phyloP scores from a whole-genome alignment of 306 rosid genomes.

The Sechiopsis laciniata region DNA sequence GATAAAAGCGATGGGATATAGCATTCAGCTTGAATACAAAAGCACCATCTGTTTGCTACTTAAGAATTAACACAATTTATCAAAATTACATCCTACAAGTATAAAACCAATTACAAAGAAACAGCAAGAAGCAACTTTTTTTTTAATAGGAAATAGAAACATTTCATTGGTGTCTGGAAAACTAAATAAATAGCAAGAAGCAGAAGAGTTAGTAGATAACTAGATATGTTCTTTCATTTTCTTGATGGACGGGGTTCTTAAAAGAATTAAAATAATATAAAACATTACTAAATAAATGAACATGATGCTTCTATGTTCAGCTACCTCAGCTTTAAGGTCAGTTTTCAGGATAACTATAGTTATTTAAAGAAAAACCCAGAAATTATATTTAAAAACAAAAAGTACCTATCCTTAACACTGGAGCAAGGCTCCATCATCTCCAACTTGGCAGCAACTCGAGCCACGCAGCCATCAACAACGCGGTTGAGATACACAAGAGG shows the following conservation, averaged over 20 bases:
- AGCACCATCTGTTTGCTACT: neutral
- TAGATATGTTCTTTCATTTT: neutral
- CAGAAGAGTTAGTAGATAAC: neutral
- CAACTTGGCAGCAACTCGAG: conserved; percentile 71
- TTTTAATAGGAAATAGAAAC: no score
- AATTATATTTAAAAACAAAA: conserved; percentile 23
- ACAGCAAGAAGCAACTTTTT: neutral
- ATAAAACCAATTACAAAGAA: neutral
- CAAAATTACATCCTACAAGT: neutral
- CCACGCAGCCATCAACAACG: conserved; percentile 68
- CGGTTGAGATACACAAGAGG: conserved; percentile 83
- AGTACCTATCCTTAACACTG: conserved; percentile 85
- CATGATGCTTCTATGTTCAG: neutral
- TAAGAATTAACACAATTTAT: neutral
- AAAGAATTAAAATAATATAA: neutral
- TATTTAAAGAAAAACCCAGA: neutral
- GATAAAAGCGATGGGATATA: neutral
- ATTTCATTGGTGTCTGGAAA: no score
- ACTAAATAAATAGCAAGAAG: neutral
- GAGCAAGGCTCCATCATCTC: conserved; percentile 99
- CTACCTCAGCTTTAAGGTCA: conserved; percentile 6
- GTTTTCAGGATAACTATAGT: neutral
- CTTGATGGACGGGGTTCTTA: neutral
- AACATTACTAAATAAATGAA: neutral
- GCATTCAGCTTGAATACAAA: conserved; percentile 6